Percentiles rank a stretch among this genome's conserved stretches.
phyloP scores from a whole-genome alignment of 257 asterid genomes.

The Solanum chmielewskii region DNA sequence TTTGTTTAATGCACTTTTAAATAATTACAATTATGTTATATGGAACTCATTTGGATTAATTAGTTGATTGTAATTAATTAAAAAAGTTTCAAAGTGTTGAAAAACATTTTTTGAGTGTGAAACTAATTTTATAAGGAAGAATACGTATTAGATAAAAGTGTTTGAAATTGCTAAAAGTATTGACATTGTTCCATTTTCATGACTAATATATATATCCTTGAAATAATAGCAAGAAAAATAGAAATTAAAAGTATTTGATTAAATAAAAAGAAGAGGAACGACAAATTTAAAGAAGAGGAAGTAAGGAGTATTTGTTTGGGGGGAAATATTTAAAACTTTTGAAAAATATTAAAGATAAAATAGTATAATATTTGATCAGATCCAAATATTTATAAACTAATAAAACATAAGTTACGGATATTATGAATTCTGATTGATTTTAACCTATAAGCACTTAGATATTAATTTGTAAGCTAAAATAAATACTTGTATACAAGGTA shows the following conservation, averaged over 20 bases:
- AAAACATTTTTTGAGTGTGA: background rate
- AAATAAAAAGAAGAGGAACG: background rate
- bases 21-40: background rate
- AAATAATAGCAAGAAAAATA: background rate
- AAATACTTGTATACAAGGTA: background rate
- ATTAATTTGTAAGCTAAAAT: background rate
- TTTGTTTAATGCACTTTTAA: background rate
- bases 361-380: background rate
- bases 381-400: background rate
- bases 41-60: background rate
- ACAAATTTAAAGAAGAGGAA: background rate
- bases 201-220: background rate
- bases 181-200: background rate
- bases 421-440: background rate
- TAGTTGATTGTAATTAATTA: background rate
- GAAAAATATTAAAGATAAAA: background rate
- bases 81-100: background rate
- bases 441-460: background rate
- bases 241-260: too few species aligned
- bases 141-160: background rate
- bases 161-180: background rate
- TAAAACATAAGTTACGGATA: background rate
- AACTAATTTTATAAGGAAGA: background rate
- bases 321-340: background rate
- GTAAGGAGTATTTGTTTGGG: background rate